Base-by-base conservation (phyloP, 2,329 filamentous ascomycete genomes). In the Talaromyces sp. region DNA sequence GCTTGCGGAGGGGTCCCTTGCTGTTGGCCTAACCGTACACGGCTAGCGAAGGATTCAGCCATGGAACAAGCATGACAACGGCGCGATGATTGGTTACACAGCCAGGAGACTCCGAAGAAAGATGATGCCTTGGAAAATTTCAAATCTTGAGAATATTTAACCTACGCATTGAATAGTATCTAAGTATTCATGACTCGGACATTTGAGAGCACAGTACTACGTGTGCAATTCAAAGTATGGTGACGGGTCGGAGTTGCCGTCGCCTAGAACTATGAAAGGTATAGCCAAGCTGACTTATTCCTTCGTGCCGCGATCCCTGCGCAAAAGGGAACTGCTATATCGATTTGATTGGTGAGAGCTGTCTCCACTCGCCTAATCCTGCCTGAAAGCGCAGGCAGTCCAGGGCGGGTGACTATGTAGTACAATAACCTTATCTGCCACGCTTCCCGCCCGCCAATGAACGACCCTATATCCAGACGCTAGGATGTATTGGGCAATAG, bases 401-500 rank as follows among this genome's bases (percentile, higher is more conserved):
- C 14, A 22, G 48, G 14, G 14, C 50, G n/a, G 16, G 50, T 13
- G 22, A 22, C 22, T 19, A 31, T 24, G 33, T 37, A 10, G 35
- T 13, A 27, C 47, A 50, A 58, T 43, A 58, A 58, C 56, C 56
- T 58, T 58, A 58, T 58, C 56, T 58, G 56, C 56, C 56, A 58
- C 24, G 56, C 35, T 19, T n/a, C 16, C 4, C 4, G 10, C 16
- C 9, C 3, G 14, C 56, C 56, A 58, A 58, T 43, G 13, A 43
- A 7, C 27, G 11, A 11, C 2, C 3, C 10, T 6, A 43, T 4
- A 14, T 4, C 0, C 0, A 4, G 0, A 14, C 3, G 33, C 56
- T 58, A 58, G 3, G n/a, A 27, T 27, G 22, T 2, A 58, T 58
- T 43, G 37, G 35, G 39, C 27, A 58, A 58, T 58, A 58, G 56